Evolutionary conservation across 495 filamentous ascomycete genomes (phyloP).

Genomic region (Patellaria atrata): DNA sequence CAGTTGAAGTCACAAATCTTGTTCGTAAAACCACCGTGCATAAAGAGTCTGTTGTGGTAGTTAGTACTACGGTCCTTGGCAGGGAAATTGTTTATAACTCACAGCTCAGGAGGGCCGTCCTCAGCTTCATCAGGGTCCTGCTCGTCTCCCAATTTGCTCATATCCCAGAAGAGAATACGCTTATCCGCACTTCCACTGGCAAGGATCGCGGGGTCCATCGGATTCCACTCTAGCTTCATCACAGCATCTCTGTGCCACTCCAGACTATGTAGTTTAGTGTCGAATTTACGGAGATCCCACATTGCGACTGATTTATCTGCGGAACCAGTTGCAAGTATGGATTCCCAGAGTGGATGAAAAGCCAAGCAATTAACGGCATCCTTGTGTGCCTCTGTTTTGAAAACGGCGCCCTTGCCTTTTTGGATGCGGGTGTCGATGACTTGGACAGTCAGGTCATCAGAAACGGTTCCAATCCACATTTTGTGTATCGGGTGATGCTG

Average conservation of each 20-base stretch:
- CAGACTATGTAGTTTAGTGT: conserved; percentile 69
- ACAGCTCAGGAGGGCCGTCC: conserved; percentile 92
- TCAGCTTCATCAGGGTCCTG: conserved; percentile 92
- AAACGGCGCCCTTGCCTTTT: conserved; percentile 46
- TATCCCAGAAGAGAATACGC: conserved; percentile 90
- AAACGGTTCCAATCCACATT: conserved; percentile 78
- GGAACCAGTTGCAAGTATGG: conserved; percentile 78
- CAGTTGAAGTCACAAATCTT: conserved; percentile 92
- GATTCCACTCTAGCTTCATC: conserved; percentile 87
- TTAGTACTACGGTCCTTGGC: conserved; percentile 3
- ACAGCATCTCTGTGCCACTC: conserved; percentile 79
- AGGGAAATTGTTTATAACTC: conserved; percentile 27
- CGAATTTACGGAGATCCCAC: conserved; percentile 87
- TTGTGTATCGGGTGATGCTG: conserved; percentile 77
- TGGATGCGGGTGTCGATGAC: conserved; percentile 68
- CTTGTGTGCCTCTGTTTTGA: conserved; percentile 47
- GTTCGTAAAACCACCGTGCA: conserved; percentile 98
- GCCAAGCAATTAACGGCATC: conserved; percentile 91
- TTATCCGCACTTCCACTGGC: conserved; percentile 87
- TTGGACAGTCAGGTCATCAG: conserved; percentile 86
- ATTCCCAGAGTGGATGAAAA: conserved; percentile 82
- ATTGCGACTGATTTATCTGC: conserved; percentile 88
- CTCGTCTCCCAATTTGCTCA: conserved; percentile 80
- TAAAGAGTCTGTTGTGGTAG: conserved; percentile 43
- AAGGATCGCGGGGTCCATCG: conserved; percentile 69